Evolutionary conservation across 2,329 filamentous ascomycete species (phyloP).

Genomic region (Aureobasidium sp.): DNA sequence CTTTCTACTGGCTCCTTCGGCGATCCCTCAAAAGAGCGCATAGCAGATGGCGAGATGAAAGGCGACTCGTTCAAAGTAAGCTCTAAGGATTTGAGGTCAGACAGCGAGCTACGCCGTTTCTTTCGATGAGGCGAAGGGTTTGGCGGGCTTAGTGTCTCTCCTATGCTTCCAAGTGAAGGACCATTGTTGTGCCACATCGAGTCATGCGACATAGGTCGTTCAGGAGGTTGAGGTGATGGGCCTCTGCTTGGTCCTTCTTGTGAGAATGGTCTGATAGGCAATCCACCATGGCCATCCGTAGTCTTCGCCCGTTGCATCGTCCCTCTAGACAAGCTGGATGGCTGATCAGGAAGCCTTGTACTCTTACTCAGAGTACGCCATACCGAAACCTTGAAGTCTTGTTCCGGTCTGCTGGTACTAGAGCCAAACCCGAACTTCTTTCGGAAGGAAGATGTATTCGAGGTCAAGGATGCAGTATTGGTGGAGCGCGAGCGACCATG

Average conservation of each 20-base stretch:
- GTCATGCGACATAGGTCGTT: constrained; percentile 15
- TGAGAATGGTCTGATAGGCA: constrained; percentile 47
- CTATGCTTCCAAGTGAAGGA: constrained; percentile 1
- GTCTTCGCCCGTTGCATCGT: constrained; percentile 66
- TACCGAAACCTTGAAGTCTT: constrained; percentile 66
- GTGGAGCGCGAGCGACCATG: constrained; percentile 52
- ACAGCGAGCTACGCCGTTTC: constrained; percentile 86
- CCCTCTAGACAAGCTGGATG: constrained; percentile 59
- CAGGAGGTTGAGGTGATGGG: constrained; percentile 16
- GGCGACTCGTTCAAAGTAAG: constrained; percentile 24
- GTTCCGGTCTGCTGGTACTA: constrained; percentile 69
- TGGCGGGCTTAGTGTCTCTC: constrained; percentile 7
- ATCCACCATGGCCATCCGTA: constrained; percentile 58
- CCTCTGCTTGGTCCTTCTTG: constrained; percentile 42
- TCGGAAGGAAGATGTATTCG: constrained; percentile 78
- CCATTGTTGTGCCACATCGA: constrained; percentile 6
- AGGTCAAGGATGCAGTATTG: constrained; percentile 68
- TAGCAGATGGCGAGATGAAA: constrained; percentile 13
- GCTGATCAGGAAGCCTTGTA: constrained; percentile 54
- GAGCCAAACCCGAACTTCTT: constrained; percentile 77
- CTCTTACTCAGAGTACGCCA: constrained; percentile 86
- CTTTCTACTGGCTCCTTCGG: neutral
- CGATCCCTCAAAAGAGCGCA: neutral
- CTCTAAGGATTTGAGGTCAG: constrained; percentile 70
- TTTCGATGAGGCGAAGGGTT: constrained; percentile 44